Base-by-base conservation (phyloP, 1,139 yeast genomes). In the Kodamaea sp. region DNA sequence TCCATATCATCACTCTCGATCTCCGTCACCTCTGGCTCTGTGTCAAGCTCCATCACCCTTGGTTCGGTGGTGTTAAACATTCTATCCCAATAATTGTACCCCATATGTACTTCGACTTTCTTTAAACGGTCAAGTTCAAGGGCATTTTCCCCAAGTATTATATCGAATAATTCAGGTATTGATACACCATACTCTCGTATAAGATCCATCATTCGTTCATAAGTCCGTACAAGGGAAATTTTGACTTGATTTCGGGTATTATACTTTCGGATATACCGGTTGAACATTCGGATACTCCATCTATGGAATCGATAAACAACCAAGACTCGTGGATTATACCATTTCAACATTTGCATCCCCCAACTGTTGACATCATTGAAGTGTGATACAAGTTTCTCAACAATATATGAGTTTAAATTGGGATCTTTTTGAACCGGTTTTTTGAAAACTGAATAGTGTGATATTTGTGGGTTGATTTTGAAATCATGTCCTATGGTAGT, bases 241-340 rank as follows among this genome's bases (percentile, higher is more conserved):
- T 42, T 42, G 6, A 43, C 43, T 11, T 55, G 50, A 31, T 35
- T 43, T 41, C 36, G 38, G 7, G 43, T 41, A 43, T 66, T 67
- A 45, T 63, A 69, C 40, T 60, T 57, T 35, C 45, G 46, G 5
- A 67, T 49, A 44, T 68, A 70, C 34, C 61, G 46, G 44, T 69
- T 68, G 50, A 70, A 70, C 41, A 70, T 49, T 37, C 69, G 51
- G n/a, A 65, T 38, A 9, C 59, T 53, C 76, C 76, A 70, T 38
- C 40, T 38, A 41, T 67, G 70, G 43, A 66, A 66, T 29, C 57
- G 57, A 27, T 49, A 54, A 3, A 56, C 45, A 10, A 70, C 44
- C 27, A 70, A 28, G 8, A 53, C 41, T 9, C 50, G 42, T 9
- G 55, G 58, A 39, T 55, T 55, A 39, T 60, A 61, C 59, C 66